Conservation (phyloP, 805 yeast species). For the Groenewaldozyma salmanticensis region DNA sequence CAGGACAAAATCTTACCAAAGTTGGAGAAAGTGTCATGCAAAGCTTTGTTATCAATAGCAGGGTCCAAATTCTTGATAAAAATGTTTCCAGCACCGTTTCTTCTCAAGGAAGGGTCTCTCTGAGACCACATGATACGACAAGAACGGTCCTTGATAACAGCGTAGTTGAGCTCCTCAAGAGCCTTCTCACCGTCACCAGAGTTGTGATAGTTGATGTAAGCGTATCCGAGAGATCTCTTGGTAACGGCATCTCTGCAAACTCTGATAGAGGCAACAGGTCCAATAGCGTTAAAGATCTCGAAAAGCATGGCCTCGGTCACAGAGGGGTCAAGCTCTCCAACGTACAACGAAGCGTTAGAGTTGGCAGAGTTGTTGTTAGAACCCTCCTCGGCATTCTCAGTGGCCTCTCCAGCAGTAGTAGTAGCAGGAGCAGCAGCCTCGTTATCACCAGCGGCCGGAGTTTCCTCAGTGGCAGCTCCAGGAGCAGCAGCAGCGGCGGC, state of each 20-base stretch:
- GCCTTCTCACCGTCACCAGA: slow-evolving; percentile 88
- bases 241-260: slow-evolving; percentile 98
- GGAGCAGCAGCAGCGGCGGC: slow-evolving; percentile 41
- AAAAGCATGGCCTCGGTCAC: slow-evolving; percentile 92
- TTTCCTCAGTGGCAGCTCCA: too few species aligned
- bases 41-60: slow-evolving; percentile 96
- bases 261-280: slow-evolving; percentile 93
- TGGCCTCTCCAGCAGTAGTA: slow-evolving; percentile 12
- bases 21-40: slow-evolving; percentile 95
- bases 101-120: slow-evolving; percentile 94
- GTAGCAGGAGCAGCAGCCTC: slow-evolving; percentile 16
- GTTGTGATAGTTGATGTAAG: slow-evolving; percentile 92
- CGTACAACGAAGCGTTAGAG: slow-evolving; percentile 79
- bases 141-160: slow-evolving; percentile 87
- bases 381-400: slow-evolving; percentile 20
- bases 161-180: slow-evolving; percentile 89
- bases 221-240: slow-evolving; percentile 95
- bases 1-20: slow-evolving; percentile 94
- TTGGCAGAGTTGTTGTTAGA: slow-evolving; percentile 27
- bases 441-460: slow-evolving; percentile 10
- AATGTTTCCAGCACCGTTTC: slow-evolving; percentile 91
- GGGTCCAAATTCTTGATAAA: slow-evolving; percentile 98
- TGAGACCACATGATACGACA: slow-evolving; percentile 99
- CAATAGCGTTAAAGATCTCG: slow-evolving; percentile 90
- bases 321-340: slow-evolving; percentile 89